Base-by-base conservation (phyloP, 805 yeast species). In the Myxozyma sirexii region DNA sequence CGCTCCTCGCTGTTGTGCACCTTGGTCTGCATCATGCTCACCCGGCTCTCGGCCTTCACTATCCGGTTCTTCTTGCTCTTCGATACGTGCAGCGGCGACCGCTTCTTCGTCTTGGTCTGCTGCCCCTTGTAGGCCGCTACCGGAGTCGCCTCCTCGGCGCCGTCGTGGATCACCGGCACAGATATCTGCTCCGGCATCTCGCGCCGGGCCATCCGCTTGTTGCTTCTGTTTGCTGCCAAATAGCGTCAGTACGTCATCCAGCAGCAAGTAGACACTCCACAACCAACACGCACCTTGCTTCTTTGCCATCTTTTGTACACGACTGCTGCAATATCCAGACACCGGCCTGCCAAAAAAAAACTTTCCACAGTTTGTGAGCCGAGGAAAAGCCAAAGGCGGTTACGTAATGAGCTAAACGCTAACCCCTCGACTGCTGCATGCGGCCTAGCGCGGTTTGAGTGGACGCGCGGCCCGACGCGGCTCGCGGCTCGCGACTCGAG, bases 181-280 rank as follows among this genome's bases (percentile, higher is more conserved):
- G 56, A 53, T 8, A 43, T n/a, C 24, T 56, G 53, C 10, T 37
- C 50, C 29, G 64, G 64, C 52, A 56, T 43, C 21, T 52, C 57
- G 31, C 64, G 57, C 13, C 64, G 54, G 5, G 64, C 64, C 7
- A 42, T 60, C n/a, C 64, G 56, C 38, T 17, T 48, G 60, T 60
- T 60, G 29, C 60, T 51, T 12, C 43, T 43, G 46, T 39, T 24
- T 21, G 63, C 63, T 59, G 24, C n/a, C 4, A 15, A 5, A 19
- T 19, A 8, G 44, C 37, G 4, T 31, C 29, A 31, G 31, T 8
- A 8, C 3, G 6, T 31, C 17, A n/a, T n/a, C n/a, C n/a, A n/a
- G 8, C 37, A 23, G 15, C 21, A 8, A 21, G 7, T 35, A 39
- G 13, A n/a, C 29, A 42, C 26, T 7, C 44, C 47, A 21, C 23